A percentile compares a stretch with the other conserved stretches of the same genome.
These are phyloP conservation scores for Cutaneotrichosporon sp. DNA, from an alignment of 1,284 basidiomycete genomes.

Conservation along the genomic window DNA sequence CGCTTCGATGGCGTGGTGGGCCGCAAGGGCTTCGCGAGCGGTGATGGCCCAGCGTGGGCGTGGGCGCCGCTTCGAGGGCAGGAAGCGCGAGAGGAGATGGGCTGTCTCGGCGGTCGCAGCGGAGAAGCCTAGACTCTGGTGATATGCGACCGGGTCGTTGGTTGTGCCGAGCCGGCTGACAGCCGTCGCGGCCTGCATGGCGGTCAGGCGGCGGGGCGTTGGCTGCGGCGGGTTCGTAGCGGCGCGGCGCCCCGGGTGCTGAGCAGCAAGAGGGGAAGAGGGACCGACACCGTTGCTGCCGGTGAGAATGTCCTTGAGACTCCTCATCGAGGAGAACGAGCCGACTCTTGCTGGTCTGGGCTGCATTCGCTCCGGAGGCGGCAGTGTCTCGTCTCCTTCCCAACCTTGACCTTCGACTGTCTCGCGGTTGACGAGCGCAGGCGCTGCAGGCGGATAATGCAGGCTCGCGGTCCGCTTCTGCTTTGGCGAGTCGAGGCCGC, in stretches of 20 bases:
- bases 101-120: constrained; percentile 34
- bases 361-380: background rate
- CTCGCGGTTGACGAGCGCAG: constrained; percentile 38
- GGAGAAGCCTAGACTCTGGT: constrained; percentile 34
- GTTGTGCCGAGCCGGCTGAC: constrained; percentile 34
- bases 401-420: constrained; percentile 34
- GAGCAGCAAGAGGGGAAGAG: background rate
- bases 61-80: constrained; percentile 23
- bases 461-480: constrained; percentile 28
- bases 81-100: constrained; percentile 38
- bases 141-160: constrained; percentile 37
- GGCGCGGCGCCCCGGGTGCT: background rate
- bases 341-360: constrained; percentile 10
- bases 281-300: background rate
- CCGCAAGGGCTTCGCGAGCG: constrained; percentile 12
- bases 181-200: constrained; percentile 27
- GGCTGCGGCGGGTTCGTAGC: background rate
- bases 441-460: constrained; percentile 42
- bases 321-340: constrained; percentile 25
- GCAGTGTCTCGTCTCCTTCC: constrained; percentile 11
- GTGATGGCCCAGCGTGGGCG: constrained; percentile 29
- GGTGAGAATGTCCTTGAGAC: constrained; percentile 18
- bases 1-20: constrained; percentile 10
- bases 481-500: constrained; percentile 18
- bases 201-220: constrained; percentile 23